Conservation (phyloP, 768 basidiomycete genomes). For the Pisolithus microcarpus region DNA sequence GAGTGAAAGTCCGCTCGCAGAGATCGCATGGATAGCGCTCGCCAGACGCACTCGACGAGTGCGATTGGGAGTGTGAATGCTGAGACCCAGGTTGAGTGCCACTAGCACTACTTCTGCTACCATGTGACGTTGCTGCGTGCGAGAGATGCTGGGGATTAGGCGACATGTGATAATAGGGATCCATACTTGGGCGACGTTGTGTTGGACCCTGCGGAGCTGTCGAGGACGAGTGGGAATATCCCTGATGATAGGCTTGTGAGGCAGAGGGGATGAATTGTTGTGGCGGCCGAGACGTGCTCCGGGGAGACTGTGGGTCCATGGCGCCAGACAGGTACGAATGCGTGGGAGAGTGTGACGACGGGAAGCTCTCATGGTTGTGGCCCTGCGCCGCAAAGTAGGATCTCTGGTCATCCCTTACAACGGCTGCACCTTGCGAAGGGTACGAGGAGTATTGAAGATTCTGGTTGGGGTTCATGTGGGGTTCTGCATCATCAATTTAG, state of each 20-base stretch:
- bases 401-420: slow-evolving; percentile 14
- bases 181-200: slow-evolving; percentile 19
- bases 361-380: slow-evolving; percentile 15
- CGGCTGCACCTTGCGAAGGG: slow-evolving; percentile 10
- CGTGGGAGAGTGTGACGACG: slow-evolving; percentile 14
- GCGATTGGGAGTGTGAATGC: slow-evolving; percentile 9
- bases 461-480: slow-evolving; percentile 10
- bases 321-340: slow-evolving; percentile 9
- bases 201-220: slow-evolving; percentile 18
- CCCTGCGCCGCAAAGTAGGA: slow-evolving; percentile 21
- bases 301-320: slow-evolving; percentile 10
- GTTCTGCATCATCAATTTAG: slow-evolving; percentile 16
- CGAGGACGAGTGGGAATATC: slow-evolving; percentile 26
- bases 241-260: slow-evolving; percentile 32
- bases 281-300: slow-evolving; percentile 13
- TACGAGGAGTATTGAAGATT: slow-evolving; percentile 17
- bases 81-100: not conserved
- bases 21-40: slow-evolving; percentile 68
- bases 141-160: slow-evolving; percentile 28
- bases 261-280: slow-evolving; percentile 44
- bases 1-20: slow-evolving; percentile 74
- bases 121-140: slow-evolving; percentile 14
- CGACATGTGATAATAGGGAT: slow-evolving; percentile 38
- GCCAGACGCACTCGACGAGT: slow-evolving; percentile 22
- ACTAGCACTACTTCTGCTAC: slow-evolving; percentile 9